These are phyloP conservation scores for Laetiporus sulphureus DNA, from an alignment of 1,284 basidiomycete species.

Conservation along the genomic window DNA sequence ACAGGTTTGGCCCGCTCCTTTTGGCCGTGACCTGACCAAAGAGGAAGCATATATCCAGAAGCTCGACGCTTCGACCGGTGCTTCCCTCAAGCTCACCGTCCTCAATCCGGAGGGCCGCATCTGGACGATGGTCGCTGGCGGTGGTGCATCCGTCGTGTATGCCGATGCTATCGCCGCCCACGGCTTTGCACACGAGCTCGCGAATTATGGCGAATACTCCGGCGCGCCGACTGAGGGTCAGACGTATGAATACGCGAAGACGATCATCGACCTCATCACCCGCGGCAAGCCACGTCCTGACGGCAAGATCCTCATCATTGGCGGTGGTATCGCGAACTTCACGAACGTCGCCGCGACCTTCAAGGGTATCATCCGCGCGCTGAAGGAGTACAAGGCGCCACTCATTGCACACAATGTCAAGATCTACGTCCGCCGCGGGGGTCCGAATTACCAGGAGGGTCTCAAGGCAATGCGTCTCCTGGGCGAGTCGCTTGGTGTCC, in stretches of 20 bases:
- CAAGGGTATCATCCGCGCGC: constrained; percentile 98
- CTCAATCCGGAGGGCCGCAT: constrained; percentile 92
- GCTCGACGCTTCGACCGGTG: constrained; percentile 94
- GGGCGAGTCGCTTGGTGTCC: constrained; percentile 95
- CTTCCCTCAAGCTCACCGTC: constrained; percentile 96
- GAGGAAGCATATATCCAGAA: constrained; percentile 99
- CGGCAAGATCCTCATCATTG: constrained; percentile 99
- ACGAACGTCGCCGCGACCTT: constrained; percentile 99
- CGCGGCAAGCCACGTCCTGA: constrained; percentile 78
- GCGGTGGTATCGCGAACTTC: constrained; percentile 99
- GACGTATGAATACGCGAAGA: constrained; percentile 99
- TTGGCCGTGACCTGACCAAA: constrained; percentile 96
- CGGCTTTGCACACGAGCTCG: constrained; percentile 94
- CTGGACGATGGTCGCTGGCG: constrained; percentile 99
- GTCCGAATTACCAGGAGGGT: constrained; percentile 99
- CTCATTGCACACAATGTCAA: constrained; percentile 82
- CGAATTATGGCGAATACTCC: constrained; percentile 99
- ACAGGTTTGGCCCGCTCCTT: constrained; percentile 89
- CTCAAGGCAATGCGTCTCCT: constrained; percentile 98
- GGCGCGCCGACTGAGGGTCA: constrained; percentile 98
- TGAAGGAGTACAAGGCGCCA: constrained; percentile 89
- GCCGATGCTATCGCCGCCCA: constrained; percentile 96
- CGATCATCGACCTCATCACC: constrained; percentile 95
- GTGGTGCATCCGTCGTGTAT: constrained; percentile 77
- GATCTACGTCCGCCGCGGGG: constrained; percentile 97